Evolutionary conservation across 208 protist genomes (phyloP), one percentile per base, ranked within the genome.

Genomic region (Angomonas deanei): DNA sequence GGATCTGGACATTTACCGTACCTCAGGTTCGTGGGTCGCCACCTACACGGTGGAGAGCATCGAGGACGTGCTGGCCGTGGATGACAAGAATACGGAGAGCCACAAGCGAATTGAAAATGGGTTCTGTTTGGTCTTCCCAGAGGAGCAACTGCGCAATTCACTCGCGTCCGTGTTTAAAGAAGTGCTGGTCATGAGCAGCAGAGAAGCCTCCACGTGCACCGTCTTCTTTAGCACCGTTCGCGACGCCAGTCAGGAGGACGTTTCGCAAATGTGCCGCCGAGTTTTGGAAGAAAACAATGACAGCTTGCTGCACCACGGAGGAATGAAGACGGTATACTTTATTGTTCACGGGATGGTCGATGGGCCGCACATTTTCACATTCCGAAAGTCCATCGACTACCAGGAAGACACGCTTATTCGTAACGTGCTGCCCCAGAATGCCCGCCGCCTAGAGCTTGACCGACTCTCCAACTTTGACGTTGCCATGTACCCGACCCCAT

Each of bases 341-440:
- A 74, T 94, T 31, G 80, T 83, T 10, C 80, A 91, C 62, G 82
- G 84, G 61, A 76, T 82, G 62, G 33, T 47, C 27, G 76, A 80
- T 50, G 85, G 81, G 3, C 91, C 96, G 8, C 83, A 86, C 64
- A 95, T 88, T 63, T 98, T 97, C 73, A 97, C 96, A 5, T 98
- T 97, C 74, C 73, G 86, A 23, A 65, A 74, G 39, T 46, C 62
- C 34, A 57, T 88, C 54, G 74, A 80, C 61, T 97, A 92, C 72
- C 47, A 61, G 4, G 94, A 97, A 70, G 97, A 98, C 60, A 68
- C 74, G 50, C 80, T 98, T 46, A 88, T 97, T 48, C 86, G 97
- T 61, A 93, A 99, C 76, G 86, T 98, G 46, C 86, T 97, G 60
- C 96, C 97, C 1, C 89, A 97, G 30, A 87, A 97, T 42, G 96